A percentile compares a stretch with the other conserved stretches of the same genome.
phyloP scores from a whole-genome alignment of 1,139 yeast genomes.

The Cylindricascospora bacillispora region DNA sequence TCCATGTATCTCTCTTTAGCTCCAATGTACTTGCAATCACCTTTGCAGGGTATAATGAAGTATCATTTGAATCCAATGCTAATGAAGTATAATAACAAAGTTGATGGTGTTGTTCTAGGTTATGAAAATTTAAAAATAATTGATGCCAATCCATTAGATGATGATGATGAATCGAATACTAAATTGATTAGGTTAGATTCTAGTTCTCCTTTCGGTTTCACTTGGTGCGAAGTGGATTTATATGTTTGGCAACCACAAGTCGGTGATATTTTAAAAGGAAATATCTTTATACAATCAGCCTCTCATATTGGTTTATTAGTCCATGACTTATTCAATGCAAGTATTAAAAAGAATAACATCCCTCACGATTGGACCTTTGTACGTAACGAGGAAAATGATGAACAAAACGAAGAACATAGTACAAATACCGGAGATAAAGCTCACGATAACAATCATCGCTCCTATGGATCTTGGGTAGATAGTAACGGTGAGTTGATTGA shows the following conservation, averaged over 20 bases:
- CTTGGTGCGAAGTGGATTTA: constrained; percentile 79
- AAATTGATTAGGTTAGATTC: constrained; percentile 56
- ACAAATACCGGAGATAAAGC: constrained; percentile 5
- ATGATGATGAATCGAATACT: constrained; percentile 25
- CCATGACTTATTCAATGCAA: constrained; percentile 90
- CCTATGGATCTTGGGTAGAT: constrained; percentile 83
- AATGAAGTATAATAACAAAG: constrained; percentile 65
- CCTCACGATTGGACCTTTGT: constrained; percentile 77
- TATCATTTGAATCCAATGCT: constrained; percentile 86
- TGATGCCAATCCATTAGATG: constrained; percentile 26
- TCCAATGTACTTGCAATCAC: constrained; percentile 57
- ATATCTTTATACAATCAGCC: constrained; percentile 84
- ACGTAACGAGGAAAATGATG: constrained; percentile 42
- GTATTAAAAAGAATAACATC: constrained; percentile 71
- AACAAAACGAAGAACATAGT: constrained; percentile 13
- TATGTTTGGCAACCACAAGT: constrained; percentile 80
- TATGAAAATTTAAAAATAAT: constrained; percentile 49
- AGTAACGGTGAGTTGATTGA: constrained; percentile 59
- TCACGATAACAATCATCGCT: constrained; percentile 29
- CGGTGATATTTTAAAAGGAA: constrained; percentile 78
- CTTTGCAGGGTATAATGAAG: constrained; percentile 63
- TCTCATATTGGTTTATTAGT: constrained; percentile 85
- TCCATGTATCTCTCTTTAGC: constrained; percentile 75
- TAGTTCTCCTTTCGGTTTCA: constrained; percentile 78
- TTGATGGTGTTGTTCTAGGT: constrained; percentile 74